Base-by-base conservation (phyloP, 331 rosid genomes). In the Spiraea crenata region DNA sequence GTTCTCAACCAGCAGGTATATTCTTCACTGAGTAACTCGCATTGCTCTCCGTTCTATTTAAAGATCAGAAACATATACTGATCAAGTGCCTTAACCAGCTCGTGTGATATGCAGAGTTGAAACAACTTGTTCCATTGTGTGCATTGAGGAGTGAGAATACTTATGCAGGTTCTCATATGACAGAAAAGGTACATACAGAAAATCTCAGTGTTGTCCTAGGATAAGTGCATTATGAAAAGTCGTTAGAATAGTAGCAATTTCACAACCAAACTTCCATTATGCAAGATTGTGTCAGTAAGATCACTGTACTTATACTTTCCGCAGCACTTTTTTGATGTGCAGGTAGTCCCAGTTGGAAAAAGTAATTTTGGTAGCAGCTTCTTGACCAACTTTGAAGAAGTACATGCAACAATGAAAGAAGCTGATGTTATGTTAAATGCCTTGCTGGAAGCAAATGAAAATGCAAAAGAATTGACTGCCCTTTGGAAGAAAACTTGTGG, bases 371-470 rank as follows among this genome's bases (percentile, higher is more conserved):
- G 76, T 54, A 73, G 69, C 59, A 65, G 85, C 65, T 84, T 90
- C 83, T 67, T 90, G 5, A 76, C 63, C 72, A 85, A 83, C 69
- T 90, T 93, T 77, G 85, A 89, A 84, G 92, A 93, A 83, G 89
- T 92, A 45, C 83, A 81, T 71, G 81, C 77, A n/a, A 88, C 90
- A 48, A 85, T 90, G 51, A 85, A 76, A 74, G 98, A 90, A 76
- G 97, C 96, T 52, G 98, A 93, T 89, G 60, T 81, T 47, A 85
- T 85, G 77, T 79, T 93, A 65, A 85, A 85, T 83, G 89, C 96
- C 72, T 87, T 93, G 88, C 76, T 85, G 57, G 70, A 89, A 75
- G 97, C 96, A 75, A 84, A 85, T 78, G 92, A 85, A 72, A 92
- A 82, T 71, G 88, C 91, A 67, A 88, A 87, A 73, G 87, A 83